Base-by-base conservation (phyloP, 2,329 filamentous ascomycete species). In the Trichoderma sp. region DNA sequence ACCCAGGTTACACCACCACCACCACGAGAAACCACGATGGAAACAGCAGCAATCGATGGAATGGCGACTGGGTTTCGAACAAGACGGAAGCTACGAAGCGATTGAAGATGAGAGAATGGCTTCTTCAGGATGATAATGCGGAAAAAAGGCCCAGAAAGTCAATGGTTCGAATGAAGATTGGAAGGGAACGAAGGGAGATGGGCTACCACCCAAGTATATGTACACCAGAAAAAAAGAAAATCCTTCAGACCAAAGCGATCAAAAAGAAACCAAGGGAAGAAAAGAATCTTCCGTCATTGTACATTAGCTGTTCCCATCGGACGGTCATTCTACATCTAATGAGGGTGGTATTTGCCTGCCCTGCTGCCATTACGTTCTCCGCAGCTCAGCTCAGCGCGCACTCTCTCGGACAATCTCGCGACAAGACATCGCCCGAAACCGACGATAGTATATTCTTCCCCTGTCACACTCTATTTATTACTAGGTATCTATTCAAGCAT, bases 341-440 rank as follows among this genome's bases (percentile, higher is more conserved):
- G 17, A 28, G 34, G 34, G 34, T 39, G 12, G 34, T 14, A 39
- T 39, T 39, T 14, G 34, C 34, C 34, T 14, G 34, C 12, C 12
- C 34, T 39, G 12, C 10, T 34, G 30, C 30, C 10, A 12, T 4
- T 34, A 3, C 10, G 3, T 47, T 34, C 44, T 19, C 57, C 57
- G 57, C 17, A 59, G 56, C 56, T 59, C 44, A 59, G 56, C 56
- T 59, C n/a, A n/a, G 50, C 10, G 15, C 12, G 34, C 34, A 39
- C 34, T 7, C 28, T 28, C 52, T 56, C 52, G 34, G 34, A 39
- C 52, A 24, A 50, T 24, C 14, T 50, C 47, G 47, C 47, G 7
- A 39, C 34, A 39, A 39, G 12, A 10, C 7, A 7, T 21, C 50
- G 9, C 34, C 39, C 39, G n/a, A 45, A 28, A 52, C 55, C 41